Evolutionary conservation across 1,284 basidiomycete species (phyloP), one percentile per base, ranked within the genome.

Genomic region (Puccinia coronata): DNA sequence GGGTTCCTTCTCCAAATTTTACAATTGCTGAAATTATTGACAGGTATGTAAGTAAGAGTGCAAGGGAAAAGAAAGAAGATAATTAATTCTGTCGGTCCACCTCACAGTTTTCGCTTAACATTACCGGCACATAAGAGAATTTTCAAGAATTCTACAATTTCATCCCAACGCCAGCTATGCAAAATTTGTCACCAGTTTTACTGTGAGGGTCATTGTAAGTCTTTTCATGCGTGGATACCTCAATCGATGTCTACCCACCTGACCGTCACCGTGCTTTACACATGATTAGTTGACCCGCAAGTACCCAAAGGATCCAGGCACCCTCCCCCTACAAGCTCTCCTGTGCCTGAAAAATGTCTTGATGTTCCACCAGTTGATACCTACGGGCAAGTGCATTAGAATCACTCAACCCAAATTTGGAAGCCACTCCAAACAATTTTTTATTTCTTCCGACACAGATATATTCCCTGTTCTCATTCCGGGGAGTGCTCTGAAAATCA

Each of bases 161-260:
- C 71, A 55, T 1, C n/a, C 16, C 14, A 9, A 31, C 9, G n/a
- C 53, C 23, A 34, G 59, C 5, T 73, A 25, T 73, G 71, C 18
- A 36, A 28, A 28, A 57, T 73, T 36, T 73, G 71, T 43, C 47
- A 73, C 36, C 71, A 73, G 71, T 73, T 73, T 31, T 57, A 73
- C 36, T 73, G 71, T 20, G 71, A 73, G 53, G 71, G 71, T 18
- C 71, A 73, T 59, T 73, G 71, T 73, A 39, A 73, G 71, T 43
- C 34, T 53, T n/a, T n/a, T 20, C 23, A 41, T n/a, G 41, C 2
- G 14, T 47, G n/a, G 36, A 4, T 23, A 28, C 28, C 18, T 43
- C n/a, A 25, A 16, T 47, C 12, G 1, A 39, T 47, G 1, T 47
- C 18, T n/a, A 28, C 18, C 20, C n/a, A 47, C 47, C n/a, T n/a